Evolutionary conservation across 805 yeast species (phyloP).

Genomic region (Ogataea zsoltii): DNA sequence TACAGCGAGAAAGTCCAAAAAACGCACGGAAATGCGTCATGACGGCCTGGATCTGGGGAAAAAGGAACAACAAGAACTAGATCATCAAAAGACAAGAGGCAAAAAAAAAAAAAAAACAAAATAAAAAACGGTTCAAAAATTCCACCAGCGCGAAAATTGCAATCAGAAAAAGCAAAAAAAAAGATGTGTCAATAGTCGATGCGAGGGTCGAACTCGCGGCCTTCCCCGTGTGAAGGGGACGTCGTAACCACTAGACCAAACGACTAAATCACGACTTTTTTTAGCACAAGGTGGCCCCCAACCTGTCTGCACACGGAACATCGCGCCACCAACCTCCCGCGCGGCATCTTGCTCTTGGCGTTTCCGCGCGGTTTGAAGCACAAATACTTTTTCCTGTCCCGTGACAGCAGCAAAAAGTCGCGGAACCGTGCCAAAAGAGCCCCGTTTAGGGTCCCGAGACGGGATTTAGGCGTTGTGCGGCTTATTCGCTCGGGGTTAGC

Average conservation of each 20-base stretch:
- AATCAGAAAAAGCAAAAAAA: too few relatives aligned
- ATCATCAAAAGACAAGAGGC: not conserved
- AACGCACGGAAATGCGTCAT: too few relatives aligned
- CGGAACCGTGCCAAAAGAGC: constrained; percentile 2
- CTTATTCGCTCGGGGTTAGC: not conserved
- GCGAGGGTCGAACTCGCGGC: constrained; percentile 45
- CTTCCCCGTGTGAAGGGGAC: constrained; percentile 44
- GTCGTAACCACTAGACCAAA: constrained; percentile 44
- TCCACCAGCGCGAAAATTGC: too few relatives aligned
- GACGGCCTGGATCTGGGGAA: not conserved
- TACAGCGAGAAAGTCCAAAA: too few relatives aligned
- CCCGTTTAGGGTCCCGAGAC: not conserved
- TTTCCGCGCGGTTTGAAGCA: not conserved
- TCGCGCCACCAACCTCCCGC: not conserved
- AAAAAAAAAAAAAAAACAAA: too few relatives aligned
- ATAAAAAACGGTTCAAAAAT: too few relatives aligned
- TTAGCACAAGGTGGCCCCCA: not conserved
- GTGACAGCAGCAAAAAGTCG: constrained; percentile 2
- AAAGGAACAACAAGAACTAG: not conserved
- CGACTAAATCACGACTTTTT: constrained; percentile 27
- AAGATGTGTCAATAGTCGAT: constrained; percentile 30
- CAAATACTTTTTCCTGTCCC: not conserved
- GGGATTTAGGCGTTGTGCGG: too few relatives aligned
- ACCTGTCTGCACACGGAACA: not conserved
- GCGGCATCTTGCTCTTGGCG: not conserved